Base-by-base conservation (phyloP, 345 rosid genomes). In the Gossypium rotundifolium region DNA sequence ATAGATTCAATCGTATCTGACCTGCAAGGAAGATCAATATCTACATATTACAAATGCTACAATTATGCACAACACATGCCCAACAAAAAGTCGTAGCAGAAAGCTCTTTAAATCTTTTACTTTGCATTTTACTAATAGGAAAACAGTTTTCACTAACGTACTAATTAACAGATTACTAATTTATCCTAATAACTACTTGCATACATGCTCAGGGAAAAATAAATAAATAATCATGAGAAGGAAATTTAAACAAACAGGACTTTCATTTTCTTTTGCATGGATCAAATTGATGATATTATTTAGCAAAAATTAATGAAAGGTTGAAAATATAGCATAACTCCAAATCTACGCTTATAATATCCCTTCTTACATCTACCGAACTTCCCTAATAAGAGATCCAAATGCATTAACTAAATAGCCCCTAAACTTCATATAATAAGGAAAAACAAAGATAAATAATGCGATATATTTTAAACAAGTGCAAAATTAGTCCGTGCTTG, bases 1-100 rank as follows among this genome's bases (percentile, higher is more conserved):
- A 89, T 84, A 74, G 81, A 80, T 82, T 95, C 99, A 83, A 95
- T 89, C 13, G 87, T 82, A 71, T 95, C 99, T 76, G 93, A 91
- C 82, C 99, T 95, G 99, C 89, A 85, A 75, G 83, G 80, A 70
- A 77, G 17, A 75, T 71, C 64, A 70, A 77, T 17, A 75, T 71
- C 64, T 27, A 76, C n/a, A 72, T 12, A 71, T 78, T 79, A 55
- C 25, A 78, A 33, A 65, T 68, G 53, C 74, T 46, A 7, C 10
- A 55, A 23, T 67, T 48, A 8, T 63, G 65, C 58, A 33, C 63
- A 9, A 51, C 11, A 48, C 22, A 11, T 5, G 27, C 72, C 22
- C 44, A 68, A 49, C 44, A 25, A 25, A 25, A n/a, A 45, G 11
- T 46, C 7, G 53, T 42, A 57, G 45, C 52, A 67, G 63, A 68